Percentiles rank a stretch among this genome's conserved stretches.
Conservation (phyloP, 495 filamentous ascomycete species). For the Durotheca rogersii region DNA sequence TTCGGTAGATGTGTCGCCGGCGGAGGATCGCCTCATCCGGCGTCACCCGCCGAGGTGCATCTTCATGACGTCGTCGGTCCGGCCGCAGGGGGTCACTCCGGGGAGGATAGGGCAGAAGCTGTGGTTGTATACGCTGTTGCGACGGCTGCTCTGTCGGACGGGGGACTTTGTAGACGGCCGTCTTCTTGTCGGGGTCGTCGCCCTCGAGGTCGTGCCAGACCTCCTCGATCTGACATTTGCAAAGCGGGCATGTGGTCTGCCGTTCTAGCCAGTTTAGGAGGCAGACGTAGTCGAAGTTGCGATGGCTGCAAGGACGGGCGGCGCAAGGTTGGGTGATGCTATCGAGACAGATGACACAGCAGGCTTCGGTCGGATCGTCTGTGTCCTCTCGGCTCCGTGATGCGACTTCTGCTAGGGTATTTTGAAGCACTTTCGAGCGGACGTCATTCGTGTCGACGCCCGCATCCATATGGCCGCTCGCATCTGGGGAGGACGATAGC, state of each 20-base stretch:
- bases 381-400: conserved; percentile 23
- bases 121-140: conserved; percentile 10
- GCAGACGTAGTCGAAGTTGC: conserved; percentile 81
- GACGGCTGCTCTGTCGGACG: conserved; percentile 19
- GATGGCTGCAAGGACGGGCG: conserved; percentile 73
- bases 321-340: conserved; percentile 67
- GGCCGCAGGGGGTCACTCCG: conserved; percentile 3
- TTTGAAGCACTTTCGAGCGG: conserved; percentile 46
- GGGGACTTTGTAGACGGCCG: conserved; percentile 47
- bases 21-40: conserved; percentile 61
- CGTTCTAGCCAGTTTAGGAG: conserved; percentile 80
- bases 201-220: conserved; percentile 65
- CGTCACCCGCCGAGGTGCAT: conserved; percentile 25
- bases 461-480: conserved; percentile 35
- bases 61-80: conserved; percentile 24
- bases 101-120: neutral
- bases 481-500: neutral
- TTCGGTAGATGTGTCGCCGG: conserved; percentile 73
- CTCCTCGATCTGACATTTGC: conserved; percentile 66
- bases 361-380: conserved; percentile 35
- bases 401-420: conserved; percentile 48
- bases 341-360: conserved; percentile 76
- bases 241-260: conserved; percentile 72
- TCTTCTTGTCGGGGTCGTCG: conserved; percentile 54
- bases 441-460: conserved; percentile 35